Percentiles rank a stretch among this genome's conserved stretches.
Conservation (phyloP, 2,329 filamentous ascomycete species). For the Aspergillus sp. region DNA sequence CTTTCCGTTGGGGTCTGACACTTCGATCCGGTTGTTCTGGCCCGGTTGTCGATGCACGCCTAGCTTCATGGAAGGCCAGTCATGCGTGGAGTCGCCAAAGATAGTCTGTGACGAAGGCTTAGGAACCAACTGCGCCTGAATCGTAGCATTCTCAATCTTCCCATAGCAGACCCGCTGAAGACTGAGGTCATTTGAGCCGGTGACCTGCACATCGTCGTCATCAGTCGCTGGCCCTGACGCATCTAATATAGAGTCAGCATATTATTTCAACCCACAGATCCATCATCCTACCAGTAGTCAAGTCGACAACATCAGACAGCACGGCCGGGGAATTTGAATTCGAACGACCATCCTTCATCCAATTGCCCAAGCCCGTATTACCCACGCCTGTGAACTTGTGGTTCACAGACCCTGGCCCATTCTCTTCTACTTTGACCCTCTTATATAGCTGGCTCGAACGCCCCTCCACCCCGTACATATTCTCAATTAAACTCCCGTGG, state of each 20-base stretch:
- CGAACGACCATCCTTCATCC: conserved; percentile 63
- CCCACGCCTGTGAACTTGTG: conserved; percentile 49
- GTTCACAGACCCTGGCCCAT: conserved; percentile 41
- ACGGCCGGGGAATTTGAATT: conserved; percentile 47
- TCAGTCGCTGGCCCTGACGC: conserved; percentile 27
- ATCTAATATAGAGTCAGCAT: conserved; percentile 27
- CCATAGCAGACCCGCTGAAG: conserved; percentile 80
- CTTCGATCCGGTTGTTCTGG: conserved; percentile 64
- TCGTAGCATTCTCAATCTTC: conserved; percentile 66
- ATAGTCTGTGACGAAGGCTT: conserved; percentile 64
- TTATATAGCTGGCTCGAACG: conserved; percentile 65
- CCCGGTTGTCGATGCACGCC: conserved; percentile 62
- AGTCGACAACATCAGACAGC: conserved; percentile 51
- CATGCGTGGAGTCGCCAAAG: conserved; percentile 52
- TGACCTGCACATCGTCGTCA: conserved; percentile 42
- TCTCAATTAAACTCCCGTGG: conserved; percentile 63
- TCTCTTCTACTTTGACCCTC: conserved; percentile 59
- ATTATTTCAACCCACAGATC: background rate
- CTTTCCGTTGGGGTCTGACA: conserved; percentile 69
- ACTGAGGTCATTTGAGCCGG: conserved; percentile 59
- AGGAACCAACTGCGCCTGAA: conserved; percentile 70
- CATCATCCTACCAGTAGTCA: conserved; percentile 40
- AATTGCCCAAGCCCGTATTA: conserved; percentile 62
- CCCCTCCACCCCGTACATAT: conserved; percentile 72
- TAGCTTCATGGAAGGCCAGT: conserved; percentile 76